These are phyloP conservation scores for Claviceps purpurea DNA, from an alignment of 2,329 filamentous ascomycete species.

Conservation along the genomic window DNA sequence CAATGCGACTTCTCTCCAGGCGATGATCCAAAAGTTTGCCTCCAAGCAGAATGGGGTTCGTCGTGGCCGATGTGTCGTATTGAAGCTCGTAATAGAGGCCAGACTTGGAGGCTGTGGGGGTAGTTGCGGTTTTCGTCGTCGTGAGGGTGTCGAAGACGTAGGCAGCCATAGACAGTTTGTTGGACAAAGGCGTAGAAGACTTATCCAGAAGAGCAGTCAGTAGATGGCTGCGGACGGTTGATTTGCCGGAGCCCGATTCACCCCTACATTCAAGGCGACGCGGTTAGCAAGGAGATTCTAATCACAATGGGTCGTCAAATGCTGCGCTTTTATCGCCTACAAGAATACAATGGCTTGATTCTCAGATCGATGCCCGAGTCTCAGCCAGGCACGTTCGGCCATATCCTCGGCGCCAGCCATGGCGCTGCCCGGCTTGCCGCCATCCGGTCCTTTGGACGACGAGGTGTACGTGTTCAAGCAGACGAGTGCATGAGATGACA, in stretches of 20 bases:
- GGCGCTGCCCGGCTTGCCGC: constrained; percentile 79
- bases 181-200: constrained; percentile 83
- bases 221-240: constrained; percentile 80
- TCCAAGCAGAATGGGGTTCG: constrained; percentile 78
- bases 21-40: constrained; percentile 91
- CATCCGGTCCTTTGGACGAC: constrained; percentile 78
- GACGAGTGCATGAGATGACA: constrained; percentile 86
- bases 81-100: constrained; percentile 93
- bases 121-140: constrained; percentile 92
- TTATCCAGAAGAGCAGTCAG: constrained; percentile 76
- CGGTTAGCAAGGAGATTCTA: background rate
- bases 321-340: constrained; percentile 41
- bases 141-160: constrained; percentile 95
- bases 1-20: constrained; percentile 80
- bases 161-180: constrained; percentile 81
- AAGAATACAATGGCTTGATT: constrained; percentile 89
- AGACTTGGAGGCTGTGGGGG: constrained; percentile 87
- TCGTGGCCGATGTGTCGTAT: constrained; percentile 79
- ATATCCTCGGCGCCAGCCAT: constrained; percentile 88
- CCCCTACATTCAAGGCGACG: constrained; percentile 42
- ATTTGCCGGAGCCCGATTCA: constrained; percentile 93
- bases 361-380: constrained; percentile 77
- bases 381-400: constrained; percentile 71
- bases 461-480: constrained; percentile 91
- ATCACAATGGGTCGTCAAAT: background rate